These are phyloP conservation scores for Suillus luteus DNA, from an alignment of 768 basidiomycete species.

Conservation along the genomic window DNA sequence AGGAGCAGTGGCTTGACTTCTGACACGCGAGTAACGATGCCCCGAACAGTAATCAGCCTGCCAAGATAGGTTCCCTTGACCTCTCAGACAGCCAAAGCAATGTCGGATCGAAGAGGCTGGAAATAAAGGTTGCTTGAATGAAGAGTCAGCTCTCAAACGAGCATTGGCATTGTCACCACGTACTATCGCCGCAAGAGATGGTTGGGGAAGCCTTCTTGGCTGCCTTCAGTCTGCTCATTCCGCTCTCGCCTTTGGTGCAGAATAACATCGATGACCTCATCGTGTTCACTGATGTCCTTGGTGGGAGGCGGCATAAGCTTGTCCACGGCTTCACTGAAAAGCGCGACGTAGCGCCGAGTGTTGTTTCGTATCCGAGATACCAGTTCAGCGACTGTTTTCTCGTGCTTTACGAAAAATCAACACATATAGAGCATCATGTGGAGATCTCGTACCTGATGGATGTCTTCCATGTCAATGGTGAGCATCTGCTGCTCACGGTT, in stretches of 20 bases:
- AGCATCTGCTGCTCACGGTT: conserved; percentile 93
- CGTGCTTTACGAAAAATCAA: conserved; percentile 49
- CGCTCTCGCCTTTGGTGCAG: conserved; percentile 90
- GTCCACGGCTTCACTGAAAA: conserved; percentile 93
- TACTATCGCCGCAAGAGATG: conserved; percentile 95
- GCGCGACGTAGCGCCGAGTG: conserved; percentile 83
- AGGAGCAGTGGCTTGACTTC: conserved; percentile 97
- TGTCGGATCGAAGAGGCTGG: conserved; percentile 75
- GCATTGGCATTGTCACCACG: conserved; percentile 37
- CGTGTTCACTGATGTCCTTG: conserved; percentile 85
- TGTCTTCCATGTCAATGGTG: conserved; percentile 85
- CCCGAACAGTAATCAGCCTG: conserved; percentile 91
- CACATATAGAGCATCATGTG: neutral
- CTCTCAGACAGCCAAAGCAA: conserved; percentile 86
- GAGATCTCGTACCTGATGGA: conserved; percentile 58
- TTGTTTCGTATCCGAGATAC: conserved; percentile 81
- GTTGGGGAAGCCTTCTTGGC: conserved; percentile 82
- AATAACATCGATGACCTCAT: conserved; percentile 96
- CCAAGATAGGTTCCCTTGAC: conserved; percentile 89
- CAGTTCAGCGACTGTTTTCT: conserved; percentile 70
- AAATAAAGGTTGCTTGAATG: conserved; percentile 87
- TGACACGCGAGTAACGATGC: conserved; percentile 97
- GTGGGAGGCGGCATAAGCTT: conserved; percentile 85
- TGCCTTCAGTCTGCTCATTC: conserved; percentile 77
- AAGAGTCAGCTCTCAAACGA: conserved; percentile 13